Conservation (phyloP, 2,329 filamentous ascomycete genomes). For the Scopulariopsis brevicaulis region DNA sequence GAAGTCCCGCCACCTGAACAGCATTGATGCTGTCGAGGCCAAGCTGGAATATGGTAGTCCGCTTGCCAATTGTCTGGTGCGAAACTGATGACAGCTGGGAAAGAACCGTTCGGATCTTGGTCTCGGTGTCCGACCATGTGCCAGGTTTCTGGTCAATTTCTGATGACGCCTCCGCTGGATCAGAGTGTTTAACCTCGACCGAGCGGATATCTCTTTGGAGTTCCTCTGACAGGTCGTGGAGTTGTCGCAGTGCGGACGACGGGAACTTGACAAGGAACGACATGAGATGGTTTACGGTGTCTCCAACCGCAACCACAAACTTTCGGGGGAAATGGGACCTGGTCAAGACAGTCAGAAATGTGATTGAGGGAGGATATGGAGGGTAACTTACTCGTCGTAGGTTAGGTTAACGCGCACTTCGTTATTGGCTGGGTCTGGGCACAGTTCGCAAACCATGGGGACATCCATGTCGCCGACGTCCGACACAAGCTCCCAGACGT, state of each 20-base stretch:
- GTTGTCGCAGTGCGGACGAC: not conserved
- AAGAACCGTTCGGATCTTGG: slow-evolving; percentile 41
- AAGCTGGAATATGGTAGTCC: slow-evolving; percentile 74
- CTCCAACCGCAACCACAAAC: slow-evolving; percentile 11
- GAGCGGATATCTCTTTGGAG: not conserved
- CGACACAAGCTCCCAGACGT: slow-evolving; percentile 42
- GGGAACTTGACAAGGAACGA: slow-evolving; percentile 1
- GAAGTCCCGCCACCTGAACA: slow-evolving; percentile 58
- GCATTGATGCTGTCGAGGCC: slow-evolving; percentile 88
- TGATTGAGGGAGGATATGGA: slow-evolving; percentile 7
- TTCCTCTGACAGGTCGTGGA: not conserved
- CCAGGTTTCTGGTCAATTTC: not conserved
- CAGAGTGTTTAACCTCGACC: slow-evolving; percentile 9
- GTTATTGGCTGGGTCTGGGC: slow-evolving; percentile 41
- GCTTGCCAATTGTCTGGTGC: slow-evolving; percentile 34
- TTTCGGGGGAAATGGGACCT: not conserved
- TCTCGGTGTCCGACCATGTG: slow-evolving; percentile 40
- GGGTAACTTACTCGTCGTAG: slow-evolving; percentile 35
- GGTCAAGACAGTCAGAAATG: not conserved
- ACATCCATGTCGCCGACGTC: slow-evolving; percentile 59
- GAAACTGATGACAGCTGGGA: slow-evolving; percentile 44
- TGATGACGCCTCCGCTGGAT: not conserved
- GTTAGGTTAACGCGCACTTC: slow-evolving; percentile 50
- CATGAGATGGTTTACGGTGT: slow-evolving; percentile 17
- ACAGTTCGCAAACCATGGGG: slow-evolving; percentile 66